Base-by-base conservation (phyloP, 495 filamentous ascomycete genomes). In the Aspergillus bertholletiae region DNA sequence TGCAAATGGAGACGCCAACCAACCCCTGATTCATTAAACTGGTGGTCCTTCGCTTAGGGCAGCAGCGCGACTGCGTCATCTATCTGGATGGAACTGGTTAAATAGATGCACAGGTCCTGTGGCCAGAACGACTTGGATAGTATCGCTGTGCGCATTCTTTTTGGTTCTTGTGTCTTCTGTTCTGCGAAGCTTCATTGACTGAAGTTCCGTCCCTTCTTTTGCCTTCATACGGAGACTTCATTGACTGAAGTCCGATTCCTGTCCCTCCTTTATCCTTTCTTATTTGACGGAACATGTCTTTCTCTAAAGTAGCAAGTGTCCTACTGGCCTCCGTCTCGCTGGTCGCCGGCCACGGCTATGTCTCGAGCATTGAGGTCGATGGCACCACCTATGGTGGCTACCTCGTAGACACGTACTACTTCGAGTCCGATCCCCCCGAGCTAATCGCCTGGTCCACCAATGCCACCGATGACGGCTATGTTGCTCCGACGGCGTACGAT, bases 401-500 rank as follows among this genome's bases (percentile, higher is more conserved):
- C 54, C 45, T 74, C 30, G 63, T 69, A 23, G 57, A 68, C 45
- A 60, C 49, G 8, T 73, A 70, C 47, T 51, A 56, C 49, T 74
- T 72, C 56, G 45, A 56, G 47, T 43, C 66, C 28, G 60, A 74
- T 55, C 76, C 79, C 6, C 82, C 80, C 8, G 65, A 73, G 7
- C 71, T 78, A 11, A 76, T 81, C 47, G 82, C 75, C 49, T 86
- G 83, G 82, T 67, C 73, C 22, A 78, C 74, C 26, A 69, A 73
- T n/a, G 75, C 79, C 51, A 77, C 76, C 11, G 80, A 84, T 61
- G 78, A 81, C 43, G 84, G 84, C 24, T 87, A 82, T 70, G 72
- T 85, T 27, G 68, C 72, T 28, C 77, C 77, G 40, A 66, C 68
- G 34, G 70, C 63, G 22, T 78, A 78, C 59, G 71, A 70, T 40